Evolutionary conservation across 768 basidiomycete genomes (phyloP).

Genomic region (Tulasnella sp.): DNA sequence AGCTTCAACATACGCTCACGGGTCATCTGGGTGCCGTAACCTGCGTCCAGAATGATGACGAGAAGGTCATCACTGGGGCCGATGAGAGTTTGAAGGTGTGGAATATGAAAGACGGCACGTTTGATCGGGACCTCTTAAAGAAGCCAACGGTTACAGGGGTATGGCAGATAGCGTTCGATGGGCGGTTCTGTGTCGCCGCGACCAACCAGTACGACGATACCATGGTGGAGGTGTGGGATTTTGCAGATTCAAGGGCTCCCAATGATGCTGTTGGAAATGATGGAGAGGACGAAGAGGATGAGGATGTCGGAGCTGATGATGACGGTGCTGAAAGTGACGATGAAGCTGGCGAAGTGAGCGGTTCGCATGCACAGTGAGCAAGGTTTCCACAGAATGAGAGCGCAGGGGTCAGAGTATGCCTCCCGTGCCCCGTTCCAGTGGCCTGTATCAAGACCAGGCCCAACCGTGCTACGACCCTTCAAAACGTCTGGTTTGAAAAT

Average conservation of each 20-base stretch:
- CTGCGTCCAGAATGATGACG: slow-evolving; percentile 97
- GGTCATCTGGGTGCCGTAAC: slow-evolving; percentile 97
- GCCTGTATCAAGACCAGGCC: no score
- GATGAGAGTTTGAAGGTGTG: slow-evolving; percentile 97
- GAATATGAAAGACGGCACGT: slow-evolving; percentile 78
- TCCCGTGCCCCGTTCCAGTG: no score
- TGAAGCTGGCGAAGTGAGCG: not conserved
- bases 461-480: no score
- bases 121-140: slow-evolving; percentile 77
- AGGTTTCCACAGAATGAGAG: no score
- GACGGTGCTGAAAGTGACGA: slow-evolving; percentile 39
- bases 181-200: slow-evolving; percentile 87
- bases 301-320: slow-evolving; percentile 54
- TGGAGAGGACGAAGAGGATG: not conserved
- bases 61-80: slow-evolving; percentile 88
- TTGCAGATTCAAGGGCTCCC: slow-evolving; percentile 44
- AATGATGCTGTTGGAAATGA: not conserved
- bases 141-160: slow-evolving; percentile 75
- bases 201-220: slow-evolving; percentile 68
- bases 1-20: slow-evolving; percentile 65
- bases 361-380: not conserved
- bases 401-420: no score
- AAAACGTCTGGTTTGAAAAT: no score
- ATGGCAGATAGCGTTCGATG: slow-evolving; percentile 95
- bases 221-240: slow-evolving; percentile 83